Evolutionary conservation across 2,329 filamentous ascomycete genomes (phyloP).

Genomic region (Diaporthe vaccinii): DNA sequence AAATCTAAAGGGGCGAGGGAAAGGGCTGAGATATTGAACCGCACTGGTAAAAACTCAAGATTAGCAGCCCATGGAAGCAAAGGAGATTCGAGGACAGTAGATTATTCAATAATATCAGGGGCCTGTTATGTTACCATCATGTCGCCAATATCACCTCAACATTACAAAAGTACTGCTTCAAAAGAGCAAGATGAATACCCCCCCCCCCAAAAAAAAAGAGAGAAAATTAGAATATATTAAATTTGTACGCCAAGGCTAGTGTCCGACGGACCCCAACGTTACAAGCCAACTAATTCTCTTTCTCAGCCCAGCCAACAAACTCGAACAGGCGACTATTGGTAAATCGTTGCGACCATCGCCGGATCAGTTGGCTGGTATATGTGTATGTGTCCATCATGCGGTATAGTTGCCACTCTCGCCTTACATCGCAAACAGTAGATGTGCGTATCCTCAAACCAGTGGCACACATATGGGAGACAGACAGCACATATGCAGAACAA

Average conservation of each 20-base stretch:
- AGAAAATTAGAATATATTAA: not conserved
- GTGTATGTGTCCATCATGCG: conserved; percentile 20
- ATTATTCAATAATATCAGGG: too few relatives aligned
- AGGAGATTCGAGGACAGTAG: too few relatives aligned
- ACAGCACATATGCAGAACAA: conserved; percentile 11
- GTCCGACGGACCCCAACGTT: not conserved
- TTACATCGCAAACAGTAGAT: conserved; percentile 29
- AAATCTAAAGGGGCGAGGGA: too few relatives aligned
- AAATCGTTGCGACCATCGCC: conserved; percentile 12
- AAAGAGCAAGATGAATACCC: not conserved
- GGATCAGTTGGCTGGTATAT: conserved; percentile 11
- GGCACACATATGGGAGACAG: conserved; percentile 19
- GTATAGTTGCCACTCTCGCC: conserved; percentile 24
- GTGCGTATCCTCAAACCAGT: conserved; percentile 30
- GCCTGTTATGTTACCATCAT: too few relatives aligned
- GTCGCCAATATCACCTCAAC: too few relatives aligned
- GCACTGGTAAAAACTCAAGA: too few relatives aligned
- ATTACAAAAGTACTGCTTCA: too few relatives aligned
- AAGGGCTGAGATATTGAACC: too few relatives aligned
- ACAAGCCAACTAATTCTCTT: not conserved
- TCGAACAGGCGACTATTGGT: not conserved
- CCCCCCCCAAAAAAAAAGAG: fast-evolving
- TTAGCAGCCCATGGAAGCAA: too few relatives aligned
- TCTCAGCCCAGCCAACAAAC: not conserved
- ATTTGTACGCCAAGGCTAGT: too few relatives aligned